Evolutionary conservation across 2,329 filamentous ascomycete species (phyloP), one percentile per base, ranked within the genome.

Genomic region (Clarireedia sp.): DNA sequence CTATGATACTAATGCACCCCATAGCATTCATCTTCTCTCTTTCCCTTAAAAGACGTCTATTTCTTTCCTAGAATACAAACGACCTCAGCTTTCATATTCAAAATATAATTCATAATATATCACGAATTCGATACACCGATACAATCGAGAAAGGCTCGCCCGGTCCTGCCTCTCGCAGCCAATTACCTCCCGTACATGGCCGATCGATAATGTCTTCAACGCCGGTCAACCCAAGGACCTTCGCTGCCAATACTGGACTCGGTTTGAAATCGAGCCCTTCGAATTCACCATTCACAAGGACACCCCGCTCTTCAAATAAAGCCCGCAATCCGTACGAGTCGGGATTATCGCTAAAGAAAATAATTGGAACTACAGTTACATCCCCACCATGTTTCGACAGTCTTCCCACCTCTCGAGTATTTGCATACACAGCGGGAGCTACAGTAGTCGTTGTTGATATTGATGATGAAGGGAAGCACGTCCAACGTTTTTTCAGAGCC

Each of bases 401-500:
- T 60, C 83, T 92, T 58, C 76, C 86, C 41, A 81, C 85, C 12
- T 85, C 80, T 52, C 75, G 74, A 55, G 78, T 78, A 50, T 96
- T 97, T 71, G 90, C 90, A 54, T 94, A 95, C 69, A 91, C 90
- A 60, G 92, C 94, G 8, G 94, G 94, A 54, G 94, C 90, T 9
- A 90, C 92, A 44, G 92, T 90, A n/a, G 89, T 99, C 0, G 82
- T 97, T 17, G 89, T 91, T 7, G 85, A 88, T 63, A 77, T 96
- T 51, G 82, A 89, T 60, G 81, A 83, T 51, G 77, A 87, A 67
- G 78, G 59, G 71, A 75, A 57, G 72, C 85, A 70, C 66, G 80
- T 79, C 1, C 92, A 97, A 69, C 86, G 90, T 57, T 97, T 97
- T 75, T 97, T 89, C 74, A 83, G 90, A 67, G 94, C 92, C 41